These are phyloP conservation scores for Theileria annulata DNA, from an alignment of 169 alveolate species.

Conservation along the genomic window DNA sequence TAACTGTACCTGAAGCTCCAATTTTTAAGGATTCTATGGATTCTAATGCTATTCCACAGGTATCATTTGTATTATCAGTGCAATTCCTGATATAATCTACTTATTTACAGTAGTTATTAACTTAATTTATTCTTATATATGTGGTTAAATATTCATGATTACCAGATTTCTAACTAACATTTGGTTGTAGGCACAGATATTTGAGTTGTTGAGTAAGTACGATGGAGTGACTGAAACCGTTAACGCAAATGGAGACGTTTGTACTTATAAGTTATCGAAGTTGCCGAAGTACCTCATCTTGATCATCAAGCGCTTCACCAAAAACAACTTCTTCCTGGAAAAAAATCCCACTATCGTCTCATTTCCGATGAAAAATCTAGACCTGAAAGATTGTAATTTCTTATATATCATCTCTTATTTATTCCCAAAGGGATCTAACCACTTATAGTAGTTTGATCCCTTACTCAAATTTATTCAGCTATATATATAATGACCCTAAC, in stretches of 20 bases:
- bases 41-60: constrained; percentile 88
- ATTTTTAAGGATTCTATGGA: constrained; percentile 90
- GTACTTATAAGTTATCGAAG: constrained; percentile 68
- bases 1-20: constrained; percentile 88
- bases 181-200: constrained; percentile 81
- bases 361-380: constrained; percentile 93
- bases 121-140: not conserved
- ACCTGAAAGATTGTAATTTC: constrained; percentile 77
- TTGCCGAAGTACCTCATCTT: constrained; percentile 90
- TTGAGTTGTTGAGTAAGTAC: constrained; percentile 89
- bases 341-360: constrained; percentile 98
- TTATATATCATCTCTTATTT: constrained; percentile 14
- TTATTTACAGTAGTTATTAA: not conserved
- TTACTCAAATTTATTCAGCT: not conserved
- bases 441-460: not conserved
- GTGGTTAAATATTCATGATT: not conserved
- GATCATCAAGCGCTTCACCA: constrained; percentile 91
- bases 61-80: not conserved
- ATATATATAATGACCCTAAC: not conserved
- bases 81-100: not conserved
- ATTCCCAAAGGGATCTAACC: not conserved
- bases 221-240: constrained; percentile 92
- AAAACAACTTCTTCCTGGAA: constrained; percentile 93
- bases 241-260: constrained; percentile 53
- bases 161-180: not conserved